These are phyloP conservation scores for Suhomyces tanzawaensis DNA, from an alignment of 805 yeast species.

Conservation along the genomic window DNA sequence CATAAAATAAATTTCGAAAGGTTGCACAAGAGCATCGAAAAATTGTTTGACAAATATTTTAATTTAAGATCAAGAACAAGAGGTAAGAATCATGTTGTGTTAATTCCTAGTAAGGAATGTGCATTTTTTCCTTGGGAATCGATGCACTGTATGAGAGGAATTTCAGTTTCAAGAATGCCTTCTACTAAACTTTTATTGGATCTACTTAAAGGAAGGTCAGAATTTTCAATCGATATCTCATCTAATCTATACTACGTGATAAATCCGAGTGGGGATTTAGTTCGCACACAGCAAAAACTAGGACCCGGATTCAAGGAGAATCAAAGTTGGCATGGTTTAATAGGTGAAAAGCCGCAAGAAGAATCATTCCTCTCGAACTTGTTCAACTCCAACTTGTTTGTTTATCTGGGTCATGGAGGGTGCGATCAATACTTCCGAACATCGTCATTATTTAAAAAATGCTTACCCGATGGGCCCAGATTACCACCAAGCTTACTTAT, in stretches of 20 bases:
- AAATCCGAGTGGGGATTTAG: slow-evolving; percentile 81
- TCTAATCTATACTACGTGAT: slow-evolving; percentile 51
- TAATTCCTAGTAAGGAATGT: slow-evolving; percentile 67
- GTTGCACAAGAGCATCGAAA: slow-evolving; percentile 51
- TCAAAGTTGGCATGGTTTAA: slow-evolving; percentile 51
- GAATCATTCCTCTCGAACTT: slow-evolving; percentile 46
- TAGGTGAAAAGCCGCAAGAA: slow-evolving; percentile 59
- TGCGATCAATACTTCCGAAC: slow-evolving; percentile 80
- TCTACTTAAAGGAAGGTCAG: slow-evolving; percentile 23
- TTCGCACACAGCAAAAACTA: slow-evolving; percentile 61
- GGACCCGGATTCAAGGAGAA: slow-evolving; percentile 38
- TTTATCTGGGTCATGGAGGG: slow-evolving; percentile 94
- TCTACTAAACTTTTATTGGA: slow-evolving; percentile 47
- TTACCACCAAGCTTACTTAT: slow-evolving; percentile 66
- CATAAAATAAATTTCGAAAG: slow-evolving; percentile 63
- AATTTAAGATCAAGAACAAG: slow-evolving; percentile 7
- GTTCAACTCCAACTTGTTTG: slow-evolving; percentile 43
- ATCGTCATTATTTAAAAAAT: slow-evolving; percentile 39
- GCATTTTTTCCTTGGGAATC: slow-evolving; percentile 91
- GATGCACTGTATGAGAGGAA: slow-evolving; percentile 49
- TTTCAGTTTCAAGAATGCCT: slow-evolving; percentile 74
- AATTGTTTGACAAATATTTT: slow-evolving; percentile 33
- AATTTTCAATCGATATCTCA: not conserved
- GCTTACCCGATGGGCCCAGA: slow-evolving; percentile 28
- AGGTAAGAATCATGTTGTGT: slow-evolving; percentile 53